phyloP scores from a whole-genome alignment of 306 rosid genomes.

The Elaeagnus macrophylla region DNA sequence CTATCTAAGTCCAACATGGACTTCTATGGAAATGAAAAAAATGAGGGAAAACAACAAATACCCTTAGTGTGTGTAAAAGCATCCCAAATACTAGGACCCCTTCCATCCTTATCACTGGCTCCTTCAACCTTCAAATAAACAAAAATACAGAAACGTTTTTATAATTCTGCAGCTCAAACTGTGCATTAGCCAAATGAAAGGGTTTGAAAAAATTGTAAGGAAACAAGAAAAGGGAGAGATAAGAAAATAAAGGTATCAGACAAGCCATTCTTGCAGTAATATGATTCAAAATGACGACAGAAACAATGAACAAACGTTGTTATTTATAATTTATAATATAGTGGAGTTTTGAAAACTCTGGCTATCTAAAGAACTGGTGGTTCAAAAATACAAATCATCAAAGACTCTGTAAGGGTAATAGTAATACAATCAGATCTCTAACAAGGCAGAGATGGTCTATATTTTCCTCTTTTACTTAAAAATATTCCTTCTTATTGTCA shows the following conservation, averaged over 20 bases:
- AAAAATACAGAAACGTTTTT: slow-evolving; percentile 11
- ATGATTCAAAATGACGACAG: background rate
- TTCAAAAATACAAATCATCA: no score
- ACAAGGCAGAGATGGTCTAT: background rate
- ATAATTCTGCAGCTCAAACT: slow-evolving; percentile 6
- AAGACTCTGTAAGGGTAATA: no score
- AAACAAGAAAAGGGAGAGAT: background rate
- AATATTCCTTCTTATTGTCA: background rate
- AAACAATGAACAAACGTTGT: background rate
- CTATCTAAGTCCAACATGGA: background rate
- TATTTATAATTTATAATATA: no score
- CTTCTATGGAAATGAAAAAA: background rate
- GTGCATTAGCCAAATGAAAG: slow-evolving; percentile 1
- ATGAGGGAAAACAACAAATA: slow-evolving; percentile 9
- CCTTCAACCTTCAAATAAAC: slow-evolving; percentile 69
- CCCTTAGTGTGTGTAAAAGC: slow-evolving; percentile 69
- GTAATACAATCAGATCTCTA: no score
- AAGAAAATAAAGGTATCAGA: background rate
- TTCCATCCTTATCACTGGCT: slow-evolving; percentile 62
- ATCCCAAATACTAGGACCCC: slow-evolving; percentile 89
- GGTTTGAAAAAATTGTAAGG: background rate
- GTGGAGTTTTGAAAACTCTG: no score
- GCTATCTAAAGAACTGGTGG: no score
- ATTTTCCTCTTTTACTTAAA: background rate
- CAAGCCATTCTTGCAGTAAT: background rate